Evolutionary conservation across 495 filamentous ascomycete genomes (phyloP).

Genomic region (Daldinia bambusicola): DNA sequence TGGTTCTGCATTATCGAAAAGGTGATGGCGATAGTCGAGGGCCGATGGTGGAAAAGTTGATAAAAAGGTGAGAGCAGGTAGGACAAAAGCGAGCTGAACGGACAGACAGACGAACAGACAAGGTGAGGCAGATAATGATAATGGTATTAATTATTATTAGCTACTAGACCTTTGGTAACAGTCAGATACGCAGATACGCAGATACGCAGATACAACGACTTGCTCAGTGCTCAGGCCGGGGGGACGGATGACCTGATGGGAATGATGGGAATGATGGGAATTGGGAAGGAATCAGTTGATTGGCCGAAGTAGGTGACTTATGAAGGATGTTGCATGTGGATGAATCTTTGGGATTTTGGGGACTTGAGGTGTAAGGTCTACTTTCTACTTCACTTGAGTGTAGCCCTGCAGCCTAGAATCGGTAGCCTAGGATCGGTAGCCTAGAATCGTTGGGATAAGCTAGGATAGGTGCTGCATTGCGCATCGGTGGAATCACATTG

Average conservation of each 20-base stretch:
- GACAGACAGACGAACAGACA: slow-evolving; percentile 11
- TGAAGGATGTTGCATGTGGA: slow-evolving; percentile 24
- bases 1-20: slow-evolving; percentile 29
- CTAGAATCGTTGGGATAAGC: neutral
- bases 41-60: no score
- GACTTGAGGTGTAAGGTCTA: no score
- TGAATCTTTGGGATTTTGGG: slow-evolving; percentile 24
- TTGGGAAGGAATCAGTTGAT: slow-evolving; percentile 32
- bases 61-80: neutral
- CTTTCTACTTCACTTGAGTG: no score
- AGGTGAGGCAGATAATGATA: slow-evolving; percentile 34
- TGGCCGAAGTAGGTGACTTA: slow-evolving; percentile 26
- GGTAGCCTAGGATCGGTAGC: neutral
- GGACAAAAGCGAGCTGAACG: neutral
- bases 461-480: neutral
- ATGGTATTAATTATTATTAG: slow-evolving; percentile 4
- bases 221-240: neutral
- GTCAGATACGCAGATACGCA: slow-evolving; percentile 21
- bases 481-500: slow-evolving; percentile 27
- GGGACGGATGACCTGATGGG: slow-evolving; percentile 29
- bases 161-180: slow-evolving; percentile 17
- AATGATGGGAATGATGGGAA: slow-evolving; percentile 5
- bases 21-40: neutral
- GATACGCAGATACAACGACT: neutral
- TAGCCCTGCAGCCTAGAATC: no score